Evolutionary conservation across 345 rosid species (phyloP).

Genomic region (Syzygium grande): DNA sequence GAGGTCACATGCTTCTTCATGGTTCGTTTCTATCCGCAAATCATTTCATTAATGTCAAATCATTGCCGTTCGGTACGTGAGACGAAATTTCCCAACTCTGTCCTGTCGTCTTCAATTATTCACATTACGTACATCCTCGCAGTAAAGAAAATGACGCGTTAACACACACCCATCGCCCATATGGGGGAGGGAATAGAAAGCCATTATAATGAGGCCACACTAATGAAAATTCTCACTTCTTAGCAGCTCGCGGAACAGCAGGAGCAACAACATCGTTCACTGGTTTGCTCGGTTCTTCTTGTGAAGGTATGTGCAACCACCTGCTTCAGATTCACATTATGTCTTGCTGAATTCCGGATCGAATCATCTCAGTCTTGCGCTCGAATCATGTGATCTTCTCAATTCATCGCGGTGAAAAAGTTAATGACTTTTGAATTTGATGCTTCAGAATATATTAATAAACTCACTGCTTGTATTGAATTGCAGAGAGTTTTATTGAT

Average conservation of each 20-base stretch:
- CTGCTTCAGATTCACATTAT: background rate
- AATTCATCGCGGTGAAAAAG: background rate
- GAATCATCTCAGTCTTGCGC: background rate
- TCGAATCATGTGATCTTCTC: background rate
- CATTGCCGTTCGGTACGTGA: background rate
- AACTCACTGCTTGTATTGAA: background rate
- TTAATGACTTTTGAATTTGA: background rate
- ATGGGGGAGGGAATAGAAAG: background rate
- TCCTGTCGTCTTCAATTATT: background rate
- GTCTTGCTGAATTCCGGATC: accelerated
- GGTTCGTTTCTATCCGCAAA: background rate
- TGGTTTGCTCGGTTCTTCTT: background rate
- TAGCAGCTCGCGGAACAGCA: background rate
- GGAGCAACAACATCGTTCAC: background rate
- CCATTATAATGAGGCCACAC: background rate
- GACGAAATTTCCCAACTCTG: background rate
- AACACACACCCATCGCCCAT: background rate
- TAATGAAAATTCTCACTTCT: background rate
- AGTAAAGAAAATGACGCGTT: background rate
- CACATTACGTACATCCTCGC: background rate
- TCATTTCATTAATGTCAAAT: background rate
- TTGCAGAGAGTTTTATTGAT: background rate
- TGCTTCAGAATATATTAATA: background rate
- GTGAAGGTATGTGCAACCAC: background rate
- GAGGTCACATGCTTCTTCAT: background rate